phyloP scores from a whole-genome alignment of 306 rosid genomes.

The Gastrolobium bilobum region DNA sequence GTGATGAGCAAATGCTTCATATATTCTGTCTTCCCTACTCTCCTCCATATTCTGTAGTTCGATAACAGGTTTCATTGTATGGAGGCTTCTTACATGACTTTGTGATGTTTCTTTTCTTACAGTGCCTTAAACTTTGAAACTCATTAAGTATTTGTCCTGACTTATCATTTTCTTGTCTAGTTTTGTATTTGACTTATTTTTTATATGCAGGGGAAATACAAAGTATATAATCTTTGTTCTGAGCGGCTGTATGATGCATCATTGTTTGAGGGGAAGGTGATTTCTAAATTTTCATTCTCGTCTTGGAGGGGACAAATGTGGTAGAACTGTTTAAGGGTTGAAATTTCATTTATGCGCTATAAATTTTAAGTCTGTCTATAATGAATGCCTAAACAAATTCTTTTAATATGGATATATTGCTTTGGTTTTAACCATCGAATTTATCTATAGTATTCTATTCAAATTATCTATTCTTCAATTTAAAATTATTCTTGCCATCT shows the following conservation, averaged over 20 bases:
- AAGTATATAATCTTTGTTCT: conserved; percentile 96
- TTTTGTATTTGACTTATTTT: conserved; percentile 45
- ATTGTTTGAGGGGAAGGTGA: conserved; percentile 96
- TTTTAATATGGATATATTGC: conserved; percentile 19
- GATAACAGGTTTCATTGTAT: neutral
- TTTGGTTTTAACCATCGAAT: conserved; percentile 33
- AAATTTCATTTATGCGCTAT: conserved; percentile 7
- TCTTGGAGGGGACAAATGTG: conserved; percentile 33
- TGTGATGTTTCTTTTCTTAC: conserved; percentile 27
- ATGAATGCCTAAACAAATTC: neutral
- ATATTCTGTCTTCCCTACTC: conserved; percentile 13
- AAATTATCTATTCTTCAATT: conserved; percentile 31
- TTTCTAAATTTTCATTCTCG: conserved; percentile 44
- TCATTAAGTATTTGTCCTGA: neutral
- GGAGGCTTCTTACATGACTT: conserved; percentile 31
- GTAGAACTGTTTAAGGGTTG: conserved; percentile 19
- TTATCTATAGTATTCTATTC: neutral
- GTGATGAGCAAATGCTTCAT: conserved; percentile 7
- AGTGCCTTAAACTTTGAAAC: conserved; percentile 25
- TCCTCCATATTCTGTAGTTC: conserved; percentile 27
- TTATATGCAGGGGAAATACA: conserved; percentile 84
- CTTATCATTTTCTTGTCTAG: conserved; percentile 33
- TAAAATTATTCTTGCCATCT: conserved; percentile 33
- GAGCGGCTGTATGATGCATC: conserved; percentile 99
- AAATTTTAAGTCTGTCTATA: conserved; percentile 9